Evolutionary conservation across 306 rosid genomes (phyloP).

Genomic region (Lathyrus aphaca): DNA sequence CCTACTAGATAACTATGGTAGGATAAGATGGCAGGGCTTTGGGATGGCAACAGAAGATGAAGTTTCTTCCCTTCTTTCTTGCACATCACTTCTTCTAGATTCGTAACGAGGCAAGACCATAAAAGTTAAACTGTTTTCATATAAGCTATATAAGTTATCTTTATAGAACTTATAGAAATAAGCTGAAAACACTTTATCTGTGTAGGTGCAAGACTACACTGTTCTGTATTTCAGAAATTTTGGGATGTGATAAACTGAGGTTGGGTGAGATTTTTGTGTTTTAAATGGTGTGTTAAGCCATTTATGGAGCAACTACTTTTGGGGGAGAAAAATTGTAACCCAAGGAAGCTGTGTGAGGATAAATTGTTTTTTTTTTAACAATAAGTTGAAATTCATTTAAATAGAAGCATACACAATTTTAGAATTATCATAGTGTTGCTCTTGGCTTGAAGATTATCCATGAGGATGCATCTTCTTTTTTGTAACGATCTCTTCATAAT

Average conservation of each 20-base stretch:
- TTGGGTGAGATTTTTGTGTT: constrained; percentile 15
- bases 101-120: constrained; percentile 49
- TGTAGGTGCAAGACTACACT: neutral
- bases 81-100: constrained; percentile 65
- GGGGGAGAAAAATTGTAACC: constrained; percentile 26
- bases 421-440: neutral
- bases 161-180: too few species aligned
- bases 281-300: constrained; percentile 24
- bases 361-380: too few species aligned
- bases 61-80: constrained; percentile 63
- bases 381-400: constrained; percentile 27
- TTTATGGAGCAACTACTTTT: constrained; percentile 21
- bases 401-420: constrained; percentile 18
- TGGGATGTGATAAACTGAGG: constrained; percentile 21
- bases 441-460: neutral
- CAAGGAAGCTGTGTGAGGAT: constrained; percentile 30
- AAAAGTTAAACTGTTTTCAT: too few species aligned
- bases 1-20: constrained; percentile 85
- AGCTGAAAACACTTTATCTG: neutral
- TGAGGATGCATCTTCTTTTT: constrained; percentile 18
- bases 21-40: constrained; percentile 92
- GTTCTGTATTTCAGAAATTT: constrained; percentile 32
- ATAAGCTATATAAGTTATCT: too few species aligned
- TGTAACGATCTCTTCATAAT: neutral
- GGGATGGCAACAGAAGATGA: constrained; percentile 79